Base-by-base conservation (phyloP, 2,329 filamentous ascomycete species). In the Fusarium newnesense region DNA sequence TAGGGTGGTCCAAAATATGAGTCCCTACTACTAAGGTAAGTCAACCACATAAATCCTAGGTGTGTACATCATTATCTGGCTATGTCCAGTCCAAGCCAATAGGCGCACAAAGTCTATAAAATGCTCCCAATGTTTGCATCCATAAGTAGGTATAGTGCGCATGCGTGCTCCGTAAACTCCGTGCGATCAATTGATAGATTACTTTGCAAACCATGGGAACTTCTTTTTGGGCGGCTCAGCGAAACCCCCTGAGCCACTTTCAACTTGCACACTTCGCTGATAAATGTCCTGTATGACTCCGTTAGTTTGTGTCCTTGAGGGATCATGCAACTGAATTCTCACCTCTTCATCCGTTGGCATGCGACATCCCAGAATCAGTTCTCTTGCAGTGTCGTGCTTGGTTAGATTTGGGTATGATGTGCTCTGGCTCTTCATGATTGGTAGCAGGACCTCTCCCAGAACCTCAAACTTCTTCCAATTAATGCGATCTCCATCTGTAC, bases 401-500 rank as follows among this genome's bases (percentile, higher is more conserved):
- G 86, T 85, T 70, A 96, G 84, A 70, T 91, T 92, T 32, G 90
- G 89, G 77, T 98, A 98, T 9, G 94, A 91, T 54, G 91, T 91
- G 60, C 93, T 93, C 82, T 98, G 95, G 78, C 96, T 97, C 83
- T 92, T 93, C 88, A 98, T 97, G 61, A 99, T 91, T 5, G 94
- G 93, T 67, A 98, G 86, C 60, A 98, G 88, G 9, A 98, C 93
- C 76, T 98, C 96, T 11, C 95, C 95, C 83, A 98, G 91, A 37
- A 99, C 92, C 82, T 98, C 96, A 78, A 98, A 99, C 80, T 99
- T 99, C 83, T 93, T 95, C 96, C 96, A 99, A 80, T 98, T 98
- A 80, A 99, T 94, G 58, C 94, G 87, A 71, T 94, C 90, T 72
- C 87, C 90, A 68, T 90, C 87, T 5, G 89, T 87, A 12, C 93